Percentiles rank a stretch among this genome's conserved stretches.
Conservation (phyloP, 2,329 filamentous ascomycete genomes). For the Botrytis pseudocinerea region DNA sequence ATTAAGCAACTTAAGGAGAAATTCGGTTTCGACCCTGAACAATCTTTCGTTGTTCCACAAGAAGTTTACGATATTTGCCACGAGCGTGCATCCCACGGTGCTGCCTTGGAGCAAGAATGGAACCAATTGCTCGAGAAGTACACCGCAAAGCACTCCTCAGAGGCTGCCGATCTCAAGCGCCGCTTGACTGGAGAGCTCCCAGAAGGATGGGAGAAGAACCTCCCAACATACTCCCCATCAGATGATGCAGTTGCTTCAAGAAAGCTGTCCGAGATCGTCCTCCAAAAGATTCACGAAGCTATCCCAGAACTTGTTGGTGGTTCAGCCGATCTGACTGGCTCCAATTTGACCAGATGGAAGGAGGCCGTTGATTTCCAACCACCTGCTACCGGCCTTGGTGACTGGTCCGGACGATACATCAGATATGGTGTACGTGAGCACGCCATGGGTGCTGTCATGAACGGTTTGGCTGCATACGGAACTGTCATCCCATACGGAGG, state of each 20-base stretch:
- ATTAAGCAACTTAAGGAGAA: slow-evolving; percentile 89
- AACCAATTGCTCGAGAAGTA: slow-evolving; percentile 92
- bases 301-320: slow-evolving; percentile 92
- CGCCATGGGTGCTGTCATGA: slow-evolving; percentile 89
- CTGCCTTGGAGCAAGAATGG: slow-evolving; percentile 91
- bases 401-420: slow-evolving; percentile 89
- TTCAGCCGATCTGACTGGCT: slow-evolving; percentile 96
- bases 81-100: slow-evolving; percentile 82
- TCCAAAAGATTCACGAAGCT: slow-evolving; percentile 79
- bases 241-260: slow-evolving; percentile 87
- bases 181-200: slow-evolving; percentile 82
- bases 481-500: slow-evolving; percentile 91
- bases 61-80: slow-evolving; percentile 89
- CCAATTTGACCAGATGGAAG: slow-evolving; percentile 99
- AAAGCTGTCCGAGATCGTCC: slow-evolving; percentile 93
- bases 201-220: slow-evolving; percentile 91
- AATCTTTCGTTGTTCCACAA: slow-evolving; percentile 91
- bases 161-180: slow-evolving; percentile 78
- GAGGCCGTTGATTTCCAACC: slow-evolving; percentile 96
- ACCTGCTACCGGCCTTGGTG: slow-evolving; percentile 78
- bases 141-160: slow-evolving; percentile 70
- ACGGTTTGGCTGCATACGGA: slow-evolving; percentile 93
- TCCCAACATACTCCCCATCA: slow-evolving; percentile 85
- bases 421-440: slow-evolving; percentile 92
- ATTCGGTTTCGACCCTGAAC: slow-evolving; percentile 93